Evolutionary conservation across 768 basidiomycete genomes (phyloP).

Genomic region (Wakefieldia striispora): DNA sequence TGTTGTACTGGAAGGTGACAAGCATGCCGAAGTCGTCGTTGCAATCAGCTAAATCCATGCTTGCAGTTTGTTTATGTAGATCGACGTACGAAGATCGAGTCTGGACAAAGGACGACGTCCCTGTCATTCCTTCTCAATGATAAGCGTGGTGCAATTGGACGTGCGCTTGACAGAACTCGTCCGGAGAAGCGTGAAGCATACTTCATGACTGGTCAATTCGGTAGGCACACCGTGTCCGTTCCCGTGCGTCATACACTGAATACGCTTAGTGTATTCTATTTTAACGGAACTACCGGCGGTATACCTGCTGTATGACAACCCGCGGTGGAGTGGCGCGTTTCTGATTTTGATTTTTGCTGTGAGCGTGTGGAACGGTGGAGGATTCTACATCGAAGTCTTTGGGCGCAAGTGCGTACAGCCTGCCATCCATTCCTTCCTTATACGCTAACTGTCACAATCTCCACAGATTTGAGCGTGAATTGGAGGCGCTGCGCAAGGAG

Average conservation of each 20-base stretch:
- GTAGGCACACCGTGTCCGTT: constrained; percentile 39
- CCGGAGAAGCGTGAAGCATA: constrained; percentile 60
- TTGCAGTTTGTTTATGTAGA: constrained; percentile 81
- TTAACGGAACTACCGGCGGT: constrained; percentile 86
- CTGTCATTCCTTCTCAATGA: constrained; percentile 88
- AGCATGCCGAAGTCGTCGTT: not conserved
- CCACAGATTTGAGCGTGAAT: constrained; percentile 83
- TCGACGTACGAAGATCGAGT: constrained; percentile 84
- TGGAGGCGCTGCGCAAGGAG: constrained; percentile 88
- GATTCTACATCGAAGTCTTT: constrained; percentile 95
- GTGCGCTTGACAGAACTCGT: constrained; percentile 57
- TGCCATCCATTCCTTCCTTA: not conserved
- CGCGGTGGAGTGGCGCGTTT: constrained; percentile 75
- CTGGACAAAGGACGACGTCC: constrained; percentile 87
- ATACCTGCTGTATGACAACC: constrained; percentile 77
- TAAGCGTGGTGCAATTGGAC: constrained; percentile 81
- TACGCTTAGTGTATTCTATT: constrained; percentile 67
- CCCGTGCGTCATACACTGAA: not conserved
- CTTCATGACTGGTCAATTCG: constrained; percentile 85
- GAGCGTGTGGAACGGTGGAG: constrained; percentile 94
- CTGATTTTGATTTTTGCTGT: constrained; percentile 79
- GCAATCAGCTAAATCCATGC: constrained; percentile 1
- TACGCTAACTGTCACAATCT: constrained; percentile 6
- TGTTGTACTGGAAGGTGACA: constrained; percentile 85
- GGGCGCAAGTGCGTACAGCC: constrained; percentile 78